Evolutionary conservation across 2,329 filamentous ascomycete genomes (phyloP).

Genomic region (Neurospora sp.): DNA sequence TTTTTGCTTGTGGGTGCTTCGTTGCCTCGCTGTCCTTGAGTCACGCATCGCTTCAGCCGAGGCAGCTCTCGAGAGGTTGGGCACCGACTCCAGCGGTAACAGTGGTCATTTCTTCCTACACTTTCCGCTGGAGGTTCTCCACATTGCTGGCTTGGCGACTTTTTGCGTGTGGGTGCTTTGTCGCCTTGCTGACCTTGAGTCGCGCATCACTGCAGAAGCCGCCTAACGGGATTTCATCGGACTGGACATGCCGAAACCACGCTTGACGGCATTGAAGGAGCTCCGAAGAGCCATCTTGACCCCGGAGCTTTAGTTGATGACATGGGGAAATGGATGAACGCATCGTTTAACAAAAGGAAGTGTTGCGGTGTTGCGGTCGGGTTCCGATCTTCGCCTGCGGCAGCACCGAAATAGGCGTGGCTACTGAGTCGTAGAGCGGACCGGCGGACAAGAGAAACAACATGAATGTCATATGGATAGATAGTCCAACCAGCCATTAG

Average conservation of each 20-base stretch:
- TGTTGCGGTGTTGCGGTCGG: not conserved
- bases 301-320: not conserved
- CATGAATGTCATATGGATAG: not conserved
- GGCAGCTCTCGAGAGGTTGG: not conserved
- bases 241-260: not conserved
- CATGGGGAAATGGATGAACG: not conserved
- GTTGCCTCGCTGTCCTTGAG: not conserved
- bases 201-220: not conserved
- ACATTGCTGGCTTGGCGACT: not conserved
- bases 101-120: not conserved
- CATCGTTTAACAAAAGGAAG: not conserved
- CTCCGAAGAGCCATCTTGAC: not conserved
- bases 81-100: not conserved
- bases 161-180: not conserved
- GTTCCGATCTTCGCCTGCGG: not conserved
- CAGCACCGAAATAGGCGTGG: not conserved
- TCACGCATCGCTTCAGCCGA: not conserved
- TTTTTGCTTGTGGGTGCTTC: not conserved
- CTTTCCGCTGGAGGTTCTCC: not conserved
- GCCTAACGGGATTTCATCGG: not conserved
- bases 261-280: not conserved
- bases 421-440: not conserved
- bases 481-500: not conserved
- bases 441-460: not conserved
- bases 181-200: not conserved